Conservation (phyloP, 2,329 filamentous ascomycete species). For the Aspergillus ochraceoroseus region DNA sequence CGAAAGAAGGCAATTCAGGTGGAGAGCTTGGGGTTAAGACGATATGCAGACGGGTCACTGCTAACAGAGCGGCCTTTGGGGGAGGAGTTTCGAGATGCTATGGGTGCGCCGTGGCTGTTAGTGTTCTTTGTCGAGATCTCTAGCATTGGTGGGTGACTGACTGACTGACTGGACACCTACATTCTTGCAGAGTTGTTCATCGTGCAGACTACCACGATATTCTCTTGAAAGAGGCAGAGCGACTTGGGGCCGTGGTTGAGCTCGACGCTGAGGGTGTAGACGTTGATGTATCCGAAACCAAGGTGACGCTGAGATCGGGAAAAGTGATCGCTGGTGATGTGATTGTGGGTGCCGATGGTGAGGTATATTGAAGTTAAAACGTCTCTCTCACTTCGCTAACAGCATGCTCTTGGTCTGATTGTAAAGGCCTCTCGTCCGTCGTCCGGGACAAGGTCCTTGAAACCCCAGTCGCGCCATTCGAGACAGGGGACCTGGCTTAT, state of each 20-base stretch:
- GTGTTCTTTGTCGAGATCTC: neutral
- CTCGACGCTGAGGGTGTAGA: constrained; percentile 10
- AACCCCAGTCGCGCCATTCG: constrained; percentile 43
- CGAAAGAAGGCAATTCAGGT: constrained; percentile 11
- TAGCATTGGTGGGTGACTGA: neutral
- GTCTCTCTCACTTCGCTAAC: too few species aligned
- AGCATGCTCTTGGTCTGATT: neutral
- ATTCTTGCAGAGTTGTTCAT: constrained; percentile 22
- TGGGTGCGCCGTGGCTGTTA: constrained; percentile 27
- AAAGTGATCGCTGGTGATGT: neutral
- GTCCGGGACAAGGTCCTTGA: constrained; percentile 30
- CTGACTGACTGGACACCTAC: neutral
- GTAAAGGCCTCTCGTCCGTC: constrained; percentile 18
- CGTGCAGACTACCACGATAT: constrained; percentile 20
- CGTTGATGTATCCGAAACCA: constrained; percentile 4
- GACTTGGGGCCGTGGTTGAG: constrained; percentile 14
- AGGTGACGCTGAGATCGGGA: constrained; percentile 10
- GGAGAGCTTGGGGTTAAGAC: constrained; percentile 17
- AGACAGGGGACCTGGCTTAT: constrained; percentile 61
- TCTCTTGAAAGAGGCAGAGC: constrained; percentile 16
- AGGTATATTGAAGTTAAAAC: too few species aligned
- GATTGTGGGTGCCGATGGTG: too few species aligned
- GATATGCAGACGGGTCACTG: constrained; percentile 21
- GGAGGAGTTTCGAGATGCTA: constrained; percentile 20
- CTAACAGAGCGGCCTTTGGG: constrained; percentile 23